Conservation (phyloP, 176 grass and related monocot genomes). For the Aegilops sharonensis region DNA sequence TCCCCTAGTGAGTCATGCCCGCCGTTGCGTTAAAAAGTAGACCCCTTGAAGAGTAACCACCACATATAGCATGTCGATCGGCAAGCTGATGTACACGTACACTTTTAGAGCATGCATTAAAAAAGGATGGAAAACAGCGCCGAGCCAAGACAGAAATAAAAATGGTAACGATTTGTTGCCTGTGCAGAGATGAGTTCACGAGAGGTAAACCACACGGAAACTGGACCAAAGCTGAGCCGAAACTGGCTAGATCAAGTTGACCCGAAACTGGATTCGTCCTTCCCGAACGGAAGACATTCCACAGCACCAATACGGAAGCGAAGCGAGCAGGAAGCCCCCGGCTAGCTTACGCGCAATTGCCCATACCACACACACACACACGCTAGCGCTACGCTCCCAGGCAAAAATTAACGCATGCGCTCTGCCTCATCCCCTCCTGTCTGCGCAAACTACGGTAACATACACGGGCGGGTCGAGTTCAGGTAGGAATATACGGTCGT, state of each 20-base stretch:
- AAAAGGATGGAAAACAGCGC: not conserved
- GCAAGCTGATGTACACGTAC: not conserved
- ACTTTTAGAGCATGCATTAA: not conserved
- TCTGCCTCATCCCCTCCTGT: constrained; percentile 9
- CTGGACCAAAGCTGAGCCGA: no score
- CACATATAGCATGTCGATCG: not conserved
- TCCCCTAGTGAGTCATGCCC: not conserved
- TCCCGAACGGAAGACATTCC: not conserved
- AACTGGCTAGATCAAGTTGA: not conserved
- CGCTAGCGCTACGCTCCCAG: not conserved
- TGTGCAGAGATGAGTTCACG: not conserved
- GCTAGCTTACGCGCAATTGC: not conserved
- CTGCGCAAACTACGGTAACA: constrained; percentile 37
- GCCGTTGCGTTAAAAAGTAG: not conserved
- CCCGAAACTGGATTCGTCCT: not conserved
- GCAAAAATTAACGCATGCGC: not conserved
- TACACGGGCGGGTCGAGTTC: not conserved
- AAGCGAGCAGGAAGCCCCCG: not conserved
- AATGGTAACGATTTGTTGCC: not conserved
- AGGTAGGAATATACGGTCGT: not conserved
- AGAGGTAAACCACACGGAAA: no score
- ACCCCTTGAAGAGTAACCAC: not conserved
- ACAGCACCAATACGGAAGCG: not conserved
- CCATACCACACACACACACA: not conserved
- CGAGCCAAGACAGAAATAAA: not conserved